These are phyloP conservation scores for Neurospora discreta DNA, from an alignment of 495 filamentous ascomycete species.

Conservation along the genomic window DNA sequence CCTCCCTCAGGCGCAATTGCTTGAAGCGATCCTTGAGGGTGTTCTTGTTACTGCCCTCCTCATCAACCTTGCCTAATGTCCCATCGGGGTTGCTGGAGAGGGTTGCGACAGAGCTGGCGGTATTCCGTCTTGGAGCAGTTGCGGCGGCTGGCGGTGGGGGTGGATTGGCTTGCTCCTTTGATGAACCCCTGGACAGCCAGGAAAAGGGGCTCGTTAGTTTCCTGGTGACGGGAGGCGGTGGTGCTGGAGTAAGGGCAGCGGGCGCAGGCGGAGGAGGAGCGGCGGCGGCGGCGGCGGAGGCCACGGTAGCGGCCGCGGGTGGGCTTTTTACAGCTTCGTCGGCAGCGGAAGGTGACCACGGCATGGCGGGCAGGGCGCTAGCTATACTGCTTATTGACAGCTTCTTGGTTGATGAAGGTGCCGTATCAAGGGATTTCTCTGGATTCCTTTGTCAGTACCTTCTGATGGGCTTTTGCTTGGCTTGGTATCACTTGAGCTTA, in stretches of 20 bases:
- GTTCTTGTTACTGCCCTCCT: conserved; percentile 44
- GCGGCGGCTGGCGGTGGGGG: conserved; percentile 34
- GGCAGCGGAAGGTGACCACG: conserved; percentile 36
- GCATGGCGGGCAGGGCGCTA: conserved; percentile 41
- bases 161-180: conserved; percentile 47
- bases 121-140: conserved; percentile 43
- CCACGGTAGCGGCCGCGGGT: conserved; percentile 21
- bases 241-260: conserved; percentile 27
- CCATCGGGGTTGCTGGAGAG: conserved; percentile 63
- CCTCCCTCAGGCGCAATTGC: conserved; percentile 67
- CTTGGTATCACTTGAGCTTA: background rate
- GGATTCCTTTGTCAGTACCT: background rate
- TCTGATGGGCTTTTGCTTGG: background rate
- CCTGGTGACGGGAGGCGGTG: conserved; percentile 34
- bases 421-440: conserved; percentile 19
- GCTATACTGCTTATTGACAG: conserved; percentile 38
- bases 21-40: conserved; percentile 83
- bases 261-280: conserved; percentile 20
- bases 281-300: conserved; percentile 4
- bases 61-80: conserved; percentile 58
- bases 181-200: conserved; percentile 70
- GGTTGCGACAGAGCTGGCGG: conserved; percentile 62
- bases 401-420: conserved; percentile 24
- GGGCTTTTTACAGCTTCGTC: conserved; percentile 26
- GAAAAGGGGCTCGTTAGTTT: conserved; percentile 74